phyloP scores from a whole-genome alignment of 495 filamentous ascomycete genomes.

The Aspergillus leporis region DNA sequence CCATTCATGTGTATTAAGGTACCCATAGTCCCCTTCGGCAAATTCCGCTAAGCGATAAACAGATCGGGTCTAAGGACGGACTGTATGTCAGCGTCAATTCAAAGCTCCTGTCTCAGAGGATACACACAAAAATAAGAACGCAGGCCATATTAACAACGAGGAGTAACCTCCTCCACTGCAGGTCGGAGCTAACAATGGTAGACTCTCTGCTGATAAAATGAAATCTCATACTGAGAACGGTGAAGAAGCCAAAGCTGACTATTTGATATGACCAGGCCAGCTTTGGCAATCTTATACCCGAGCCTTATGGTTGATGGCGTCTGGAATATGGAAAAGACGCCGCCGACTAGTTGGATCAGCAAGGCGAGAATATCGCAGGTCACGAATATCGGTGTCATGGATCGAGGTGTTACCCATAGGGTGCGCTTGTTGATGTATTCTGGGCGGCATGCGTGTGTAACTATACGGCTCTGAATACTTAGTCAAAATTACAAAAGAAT shows the following conservation, averaged over 20 bases:
- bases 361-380: constrained; percentile 34
- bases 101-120: not conserved
- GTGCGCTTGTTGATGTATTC: constrained; percentile 29
- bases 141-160: constrained; percentile 52
- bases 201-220: constrained; percentile 43
- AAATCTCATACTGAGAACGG: constrained; percentile 39
- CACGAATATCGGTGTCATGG: constrained; percentile 34
- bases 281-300: constrained; percentile 43
- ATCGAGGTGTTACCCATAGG: constrained; percentile 49
- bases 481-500: constrained; percentile 42
- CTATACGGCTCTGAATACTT: not conserved
- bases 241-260: constrained; percentile 44
- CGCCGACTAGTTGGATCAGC: constrained; percentile 30
- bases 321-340: constrained; percentile 35
- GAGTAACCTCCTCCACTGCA: constrained; percentile 53
- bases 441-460: not conserved
- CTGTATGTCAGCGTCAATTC: not conserved
- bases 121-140: constrained; percentile 56
- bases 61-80: constrained; percentile 55
- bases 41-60: constrained; percentile 67
- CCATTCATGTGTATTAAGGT: constrained; percentile 55
- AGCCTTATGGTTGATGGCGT: constrained; percentile 25
- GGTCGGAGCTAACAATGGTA: constrained; percentile 25
- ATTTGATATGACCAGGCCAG: constrained; percentile 44
- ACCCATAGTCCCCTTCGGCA: constrained; percentile 52